Evolutionary conservation across 805 yeast genomes (phyloP).

Genomic region (Hanseniaspora mollemarum): DNA sequence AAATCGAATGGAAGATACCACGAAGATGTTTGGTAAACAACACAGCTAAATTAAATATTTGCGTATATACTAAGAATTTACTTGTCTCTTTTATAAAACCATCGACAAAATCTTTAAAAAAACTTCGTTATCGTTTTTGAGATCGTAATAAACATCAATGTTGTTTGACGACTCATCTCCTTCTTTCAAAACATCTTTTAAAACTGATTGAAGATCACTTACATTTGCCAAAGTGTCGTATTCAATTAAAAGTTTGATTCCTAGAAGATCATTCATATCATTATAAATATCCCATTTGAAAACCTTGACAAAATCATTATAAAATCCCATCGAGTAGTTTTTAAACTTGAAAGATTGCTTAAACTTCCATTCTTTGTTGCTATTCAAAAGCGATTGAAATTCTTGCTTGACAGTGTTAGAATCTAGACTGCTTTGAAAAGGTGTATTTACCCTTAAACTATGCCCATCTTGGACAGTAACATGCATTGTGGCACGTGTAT

Average conservation of each 20-base stretch:
- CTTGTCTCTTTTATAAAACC: not conserved
- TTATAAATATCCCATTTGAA: constrained; percentile 12
- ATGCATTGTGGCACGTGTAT: not conserved
- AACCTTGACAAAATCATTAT: not conserved
- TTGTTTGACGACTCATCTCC: not conserved
- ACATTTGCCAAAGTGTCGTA: constrained; percentile 1
- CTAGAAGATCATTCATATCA: constrained; percentile 8
- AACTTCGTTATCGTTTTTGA: not conserved
- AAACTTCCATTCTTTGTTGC: constrained; percentile 15
- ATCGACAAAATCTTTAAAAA: constrained; percentile 1
- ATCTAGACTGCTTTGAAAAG: not conserved
- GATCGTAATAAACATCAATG: not conserved
- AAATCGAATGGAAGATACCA: constrained; percentile 82
- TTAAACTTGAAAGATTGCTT: constrained; percentile 10
- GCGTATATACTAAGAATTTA: not conserved
- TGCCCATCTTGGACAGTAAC: constrained; percentile 5
- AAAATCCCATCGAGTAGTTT: constrained; percentile 1
- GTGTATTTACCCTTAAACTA: not conserved
- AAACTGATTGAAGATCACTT: not conserved
- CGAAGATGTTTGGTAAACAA: constrained; percentile 85
- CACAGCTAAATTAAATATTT: not conserved
- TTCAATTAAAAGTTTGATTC: not conserved
- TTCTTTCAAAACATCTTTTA: not conserved
- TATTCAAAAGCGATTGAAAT: constrained; percentile 10
- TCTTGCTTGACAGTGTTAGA: constrained; percentile 1